A percentile compares a stretch with the other conserved stretches of the same genome.
phyloP scores from a whole-genome alignment of 768 basidiomycete genomes.

The Pulveroboletus sp. region DNA sequence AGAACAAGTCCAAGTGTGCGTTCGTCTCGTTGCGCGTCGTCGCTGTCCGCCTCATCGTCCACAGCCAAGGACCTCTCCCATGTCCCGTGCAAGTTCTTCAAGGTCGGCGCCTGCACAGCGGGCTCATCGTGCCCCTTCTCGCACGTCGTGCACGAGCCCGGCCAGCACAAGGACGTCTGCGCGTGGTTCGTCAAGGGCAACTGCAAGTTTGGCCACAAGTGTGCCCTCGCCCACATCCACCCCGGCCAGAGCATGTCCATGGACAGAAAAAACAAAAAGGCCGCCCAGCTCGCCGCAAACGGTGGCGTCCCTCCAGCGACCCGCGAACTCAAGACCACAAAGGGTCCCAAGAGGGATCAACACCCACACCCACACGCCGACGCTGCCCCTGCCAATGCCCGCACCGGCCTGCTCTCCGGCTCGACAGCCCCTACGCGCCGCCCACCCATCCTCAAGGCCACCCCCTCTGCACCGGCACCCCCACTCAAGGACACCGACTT shows the following conservation, averaged over 20 bases:
- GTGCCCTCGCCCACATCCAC: conserved; percentile 90
- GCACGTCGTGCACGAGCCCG: conserved; percentile 69
- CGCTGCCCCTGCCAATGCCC: conserved; percentile 7
- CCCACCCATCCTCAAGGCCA: conserved; percentile 66
- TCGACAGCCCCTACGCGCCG: conserved; percentile 73
- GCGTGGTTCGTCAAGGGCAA: conserved; percentile 95
- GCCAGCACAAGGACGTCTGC: conserved; percentile 77
- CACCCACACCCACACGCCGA: conserved; percentile 20
- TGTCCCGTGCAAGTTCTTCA: conserved; percentile 98
- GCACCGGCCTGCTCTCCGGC: conserved; percentile 40
- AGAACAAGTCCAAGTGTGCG: conserved; percentile 30
- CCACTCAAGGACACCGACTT: conserved; percentile 76
- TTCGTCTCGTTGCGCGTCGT: conserved; percentile 2
- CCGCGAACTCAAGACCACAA: conserved; percentile 32
- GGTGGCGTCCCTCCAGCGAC: conserved; percentile 35
- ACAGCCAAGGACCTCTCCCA: conserved; percentile 89
- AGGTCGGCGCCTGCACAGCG: conserved; percentile 90
- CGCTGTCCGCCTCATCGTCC: background rate
- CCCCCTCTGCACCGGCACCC: conserved; percentile 77
- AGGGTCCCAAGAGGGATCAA: conserved; percentile 37
- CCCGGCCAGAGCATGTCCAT: conserved; percentile 94
- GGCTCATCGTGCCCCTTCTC: conserved; percentile 96
- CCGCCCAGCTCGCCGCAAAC: conserved; percentile 67
- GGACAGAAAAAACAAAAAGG: conserved; percentile 98
- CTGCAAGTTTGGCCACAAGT: conserved; percentile 77